phyloP scores from a whole-genome alignment of 148 eudicot genomes.

The Limonium bicolor region DNA sequence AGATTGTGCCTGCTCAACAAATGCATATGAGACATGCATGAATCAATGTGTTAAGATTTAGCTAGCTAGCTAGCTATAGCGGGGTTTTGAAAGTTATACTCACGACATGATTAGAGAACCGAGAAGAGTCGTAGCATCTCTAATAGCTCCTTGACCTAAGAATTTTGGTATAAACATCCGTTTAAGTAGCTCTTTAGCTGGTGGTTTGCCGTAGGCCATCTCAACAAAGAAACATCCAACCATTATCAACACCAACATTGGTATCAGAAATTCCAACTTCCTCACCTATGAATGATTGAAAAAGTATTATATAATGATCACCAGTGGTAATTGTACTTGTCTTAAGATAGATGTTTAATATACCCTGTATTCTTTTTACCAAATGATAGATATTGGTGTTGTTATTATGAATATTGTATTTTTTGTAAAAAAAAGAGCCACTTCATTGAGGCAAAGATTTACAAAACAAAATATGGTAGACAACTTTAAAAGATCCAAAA shows the following conservation, averaged over 20 bases:
- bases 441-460: too few species aligned
- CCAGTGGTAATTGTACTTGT: too few species aligned
- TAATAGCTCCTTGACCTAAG: constrained; percentile 18
- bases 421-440: too few species aligned
- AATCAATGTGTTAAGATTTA: not conserved
- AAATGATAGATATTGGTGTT: too few species aligned
- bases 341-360: too few species aligned
- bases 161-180: constrained; percentile 27
- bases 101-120: constrained; percentile 4
- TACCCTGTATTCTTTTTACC: too few species aligned
- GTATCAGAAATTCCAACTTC: constrained; percentile 23
- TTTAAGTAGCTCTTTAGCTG: constrained; percentile 17
- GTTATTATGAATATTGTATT: too few species aligned
- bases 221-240: constrained; percentile 37
- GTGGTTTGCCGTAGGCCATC: constrained; percentile 26
- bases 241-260: constrained; percentile 26
- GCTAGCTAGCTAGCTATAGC: not conserved
- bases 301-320: too few species aligned
- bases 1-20: constrained; percentile 34
- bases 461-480: too few species aligned
- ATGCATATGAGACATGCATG: not conserved
- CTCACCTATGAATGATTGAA: constrained; percentile 22
- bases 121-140: not conserved
- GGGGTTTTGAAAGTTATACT: not conserved
- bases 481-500: too few species aligned